Evolutionary conservation across 352 stramenopile species (phyloP).

Genomic region (Phytophthora palmivora): DNA sequence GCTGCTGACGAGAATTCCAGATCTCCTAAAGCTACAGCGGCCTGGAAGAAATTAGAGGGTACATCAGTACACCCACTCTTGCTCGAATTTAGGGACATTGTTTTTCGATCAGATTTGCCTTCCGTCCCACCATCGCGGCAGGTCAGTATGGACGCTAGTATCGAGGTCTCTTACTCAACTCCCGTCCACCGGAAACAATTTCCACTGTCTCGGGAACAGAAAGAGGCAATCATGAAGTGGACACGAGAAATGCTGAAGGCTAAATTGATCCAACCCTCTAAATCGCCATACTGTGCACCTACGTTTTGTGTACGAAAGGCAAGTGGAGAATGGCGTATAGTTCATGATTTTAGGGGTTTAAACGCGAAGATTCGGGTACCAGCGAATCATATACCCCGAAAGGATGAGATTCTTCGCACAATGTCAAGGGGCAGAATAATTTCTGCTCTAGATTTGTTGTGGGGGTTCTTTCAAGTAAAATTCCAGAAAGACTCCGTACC

Average conservation of each 20-base stretch:
- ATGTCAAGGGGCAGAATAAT: conserved; percentile 15
- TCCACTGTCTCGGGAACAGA: background rate
- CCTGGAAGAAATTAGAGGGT: no score
- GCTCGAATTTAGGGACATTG: no score
- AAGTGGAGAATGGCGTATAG: no score
- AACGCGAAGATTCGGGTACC: conserved; percentile 3
- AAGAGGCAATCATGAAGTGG: background rate
- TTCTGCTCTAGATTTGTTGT: no score
- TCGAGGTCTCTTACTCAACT: background rate
- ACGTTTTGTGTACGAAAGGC: no score
- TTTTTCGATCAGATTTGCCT: background rate
- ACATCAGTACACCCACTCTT: no score
- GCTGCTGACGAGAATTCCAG: no score
- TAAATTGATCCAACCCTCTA: background rate
- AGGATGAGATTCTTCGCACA: conserved; percentile 4
- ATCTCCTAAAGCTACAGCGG: no score
- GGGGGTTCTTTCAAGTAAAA: background rate
- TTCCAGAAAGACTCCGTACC: conserved; percentile 1
- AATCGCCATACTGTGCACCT: background rate
- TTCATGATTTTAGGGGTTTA: no score
- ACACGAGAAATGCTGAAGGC: conserved; percentile 1
- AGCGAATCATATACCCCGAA: background rate
- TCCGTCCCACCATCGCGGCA: conserved; percentile 4
- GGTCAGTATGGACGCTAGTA: conserved; percentile 2
- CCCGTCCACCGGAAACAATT: background rate